phyloP scores from a whole-genome alignment of 1,284 basidiomycete species.

The Apiotrichum siamense region DNA sequence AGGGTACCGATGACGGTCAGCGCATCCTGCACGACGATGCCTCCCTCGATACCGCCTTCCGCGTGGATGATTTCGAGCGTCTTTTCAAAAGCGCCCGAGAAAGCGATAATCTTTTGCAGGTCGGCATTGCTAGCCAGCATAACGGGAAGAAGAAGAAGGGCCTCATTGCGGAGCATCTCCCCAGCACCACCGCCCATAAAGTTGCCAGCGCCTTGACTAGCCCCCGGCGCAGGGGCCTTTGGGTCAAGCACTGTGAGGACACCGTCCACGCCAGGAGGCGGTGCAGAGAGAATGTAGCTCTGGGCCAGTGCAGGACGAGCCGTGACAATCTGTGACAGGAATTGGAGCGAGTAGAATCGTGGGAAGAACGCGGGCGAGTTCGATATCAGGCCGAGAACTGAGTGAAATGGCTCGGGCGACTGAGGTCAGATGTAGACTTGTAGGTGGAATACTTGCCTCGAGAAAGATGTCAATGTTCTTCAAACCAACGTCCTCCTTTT shows the following conservation, averaged over 20 bases:
- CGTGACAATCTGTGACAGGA: constrained; percentile 69
- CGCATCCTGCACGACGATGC: constrained; percentile 79
- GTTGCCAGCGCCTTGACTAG: constrained; percentile 3
- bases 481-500: constrained; percentile 49
- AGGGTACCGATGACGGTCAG: constrained; percentile 77
- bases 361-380: constrained; percentile 63
- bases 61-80: constrained; percentile 80
- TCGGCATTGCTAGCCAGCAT: constrained; percentile 82
- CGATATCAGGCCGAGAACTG: constrained; percentile 69
- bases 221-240: constrained; percentile 25
- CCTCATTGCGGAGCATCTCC: constrained; percentile 55
- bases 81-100: constrained; percentile 95
- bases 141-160: constrained; percentile 72
- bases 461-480: constrained; percentile 48
- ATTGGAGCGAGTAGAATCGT: constrained; percentile 78
- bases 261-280: constrained; percentile 42
- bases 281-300: constrained; percentile 65
- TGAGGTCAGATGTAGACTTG: constrained; percentile 4
- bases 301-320: constrained; percentile 77
- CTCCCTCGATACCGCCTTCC: constrained; percentile 89
- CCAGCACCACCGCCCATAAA: constrained; percentile 39
- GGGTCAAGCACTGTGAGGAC: constrained; percentile 42
- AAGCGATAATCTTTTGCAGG: constrained; percentile 94
- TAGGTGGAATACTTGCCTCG: constrained; percentile 22
- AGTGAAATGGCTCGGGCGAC: constrained; percentile 62